Evolutionary conservation across 768 basidiomycete genomes (phyloP).

Genomic region (Tubosaeta sp.): DNA sequence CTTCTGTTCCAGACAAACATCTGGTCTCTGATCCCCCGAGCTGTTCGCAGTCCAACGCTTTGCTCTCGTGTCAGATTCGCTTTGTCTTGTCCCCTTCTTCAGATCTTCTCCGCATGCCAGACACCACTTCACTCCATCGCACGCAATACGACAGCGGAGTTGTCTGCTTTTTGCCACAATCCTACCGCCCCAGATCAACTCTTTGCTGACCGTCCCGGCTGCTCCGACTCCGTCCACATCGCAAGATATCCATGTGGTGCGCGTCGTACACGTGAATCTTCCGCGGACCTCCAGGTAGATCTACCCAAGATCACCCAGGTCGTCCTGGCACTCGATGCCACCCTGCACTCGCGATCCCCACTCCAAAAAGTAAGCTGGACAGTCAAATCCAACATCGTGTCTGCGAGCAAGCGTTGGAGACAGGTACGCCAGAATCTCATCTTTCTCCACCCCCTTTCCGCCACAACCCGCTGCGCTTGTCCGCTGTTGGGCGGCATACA

Average conservation of each 20-base stretch:
- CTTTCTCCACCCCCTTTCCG: constrained; percentile 26
- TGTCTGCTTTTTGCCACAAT: constrained; percentile 16
- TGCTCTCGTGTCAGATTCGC: constrained; percentile 32
- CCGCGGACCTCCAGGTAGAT: constrained; percentile 30
- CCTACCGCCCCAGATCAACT: constrained; percentile 22
- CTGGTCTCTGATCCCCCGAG: constrained; percentile 24
- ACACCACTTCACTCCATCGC: constrained; percentile 12
- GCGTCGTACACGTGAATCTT: constrained; percentile 28
- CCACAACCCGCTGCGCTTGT: constrained; percentile 13
- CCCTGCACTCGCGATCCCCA: not conserved
- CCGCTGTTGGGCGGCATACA: not conserved
- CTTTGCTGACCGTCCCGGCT: constrained; percentile 20
- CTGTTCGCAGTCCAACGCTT: constrained; percentile 3
- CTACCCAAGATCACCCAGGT: constrained; percentile 18
- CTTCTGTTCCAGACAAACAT: constrained; percentile 10
- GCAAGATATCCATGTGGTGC: constrained; percentile 30
- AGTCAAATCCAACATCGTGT: constrained; percentile 2
- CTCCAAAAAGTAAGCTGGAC: constrained; percentile 21
- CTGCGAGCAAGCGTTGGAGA: constrained; percentile 2
- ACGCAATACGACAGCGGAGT: constrained; percentile 17
- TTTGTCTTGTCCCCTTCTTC: constrained; percentile 8
- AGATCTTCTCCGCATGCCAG: constrained; percentile 23
- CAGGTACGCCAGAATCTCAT: constrained; percentile 1
- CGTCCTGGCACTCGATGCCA: constrained; percentile 19
- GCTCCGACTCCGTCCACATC: constrained; percentile 29